Evolutionary conservation across 192 early-diverging fungal species (phyloP), one percentile per base, ranked within the genome.

Genomic region (Tieghemiomyces parasiticus): DNA sequence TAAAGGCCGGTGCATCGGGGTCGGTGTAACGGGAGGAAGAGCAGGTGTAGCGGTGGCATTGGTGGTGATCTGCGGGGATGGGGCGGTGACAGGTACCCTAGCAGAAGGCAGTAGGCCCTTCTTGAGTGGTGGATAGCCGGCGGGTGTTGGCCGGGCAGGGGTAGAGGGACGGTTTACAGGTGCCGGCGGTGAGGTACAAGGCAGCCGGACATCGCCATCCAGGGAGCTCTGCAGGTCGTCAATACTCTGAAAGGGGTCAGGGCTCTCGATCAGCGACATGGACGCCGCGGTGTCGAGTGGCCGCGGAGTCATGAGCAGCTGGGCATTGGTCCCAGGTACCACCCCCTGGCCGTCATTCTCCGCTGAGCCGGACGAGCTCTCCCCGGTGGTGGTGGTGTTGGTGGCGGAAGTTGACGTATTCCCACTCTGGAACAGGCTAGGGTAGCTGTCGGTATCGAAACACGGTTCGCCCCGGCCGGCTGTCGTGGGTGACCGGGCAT

Each of bases 201-300:
- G n/a, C n/a, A n/a, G n/a, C n/a, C n/a, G n/a, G n/a, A n/a, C n/a
- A n/a, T n/a, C n/a, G n/a, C n/a, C n/a, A n/a, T 52, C 50, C 22
- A 16, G 14, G 6, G 26, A 52, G 26, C 50, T 52, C 26, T 52
- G 50, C 50, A 52, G 26, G 26, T 52, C 50, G 2, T 52, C 50
- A 52, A 52, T 52, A 24, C 50, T 30, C 26, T 30, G 50, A 52
- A 52, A 52, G 13, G 50, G 50, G 30, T 52, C 50, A 28, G 50
- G 50, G 30, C 50, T 52, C 24, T 52, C 50, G n/a, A n/a, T n/a
- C 2, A 24, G 20, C 13, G 26, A 16, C 2, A 24, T 24, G 13
- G 16, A 13, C 2, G 30, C 2, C 16, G 26, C 50, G 26, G 30
- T 29, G 24, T 52, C 50, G 2, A 25, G 2, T 13, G 50, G 50